Base-by-base conservation (phyloP, 495 filamentous ascomycete genomes). In the Articulospora tetracladia region DNA sequence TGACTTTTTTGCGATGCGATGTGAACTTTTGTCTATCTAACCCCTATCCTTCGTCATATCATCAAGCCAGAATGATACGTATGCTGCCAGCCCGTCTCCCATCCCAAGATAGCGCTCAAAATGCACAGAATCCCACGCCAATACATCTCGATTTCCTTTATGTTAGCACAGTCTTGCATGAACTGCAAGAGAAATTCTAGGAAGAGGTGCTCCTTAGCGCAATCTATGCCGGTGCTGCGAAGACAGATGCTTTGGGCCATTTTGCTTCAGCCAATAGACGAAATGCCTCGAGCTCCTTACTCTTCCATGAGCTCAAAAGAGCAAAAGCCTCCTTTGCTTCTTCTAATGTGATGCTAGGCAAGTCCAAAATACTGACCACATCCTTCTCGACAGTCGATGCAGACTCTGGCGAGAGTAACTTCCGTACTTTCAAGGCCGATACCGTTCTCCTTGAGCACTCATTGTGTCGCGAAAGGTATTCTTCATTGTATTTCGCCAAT, bases 201-300 rank as follows among this genome's bases (percentile, higher is more conserved):
- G 20, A 47, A 1, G 53, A 23, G 25, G 20, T 41, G 17, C 39
- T 23, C 19, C 13, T 3, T 4, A 50, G 20, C 6, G 6, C 47
- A n/a, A 50, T 25, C 34, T 50, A 50, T 50, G 22, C 47, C 12
- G 47, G 59, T 30, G 59, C 26, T 12, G 69, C 62, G 63, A 92
- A 91, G 6, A 79, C 70, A 1, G 79, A 82, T 19, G 88, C 86
- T 68, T 91, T 81, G 0, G 86, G 86, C 86, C 90, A 95, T 76
- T 83, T 85, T 64, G 77, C 71, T 54, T 75, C 75, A n/a, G 89
- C 89, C 52, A 83, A 83, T 53, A 83, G 71, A 39, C 80, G 73
- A 68, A 91, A 93, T 23, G 74, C 73, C 3, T 83, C 76, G 34
- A 73, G 68, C 53, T 84, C 78, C 53, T 77, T 76, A 41, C 81